Percentiles rank a stretch among this genome's conserved stretches.
Evolutionary conservation across 441 rosid genomes (phyloP).

Genomic region (Aleurites moluccanus): DNA sequence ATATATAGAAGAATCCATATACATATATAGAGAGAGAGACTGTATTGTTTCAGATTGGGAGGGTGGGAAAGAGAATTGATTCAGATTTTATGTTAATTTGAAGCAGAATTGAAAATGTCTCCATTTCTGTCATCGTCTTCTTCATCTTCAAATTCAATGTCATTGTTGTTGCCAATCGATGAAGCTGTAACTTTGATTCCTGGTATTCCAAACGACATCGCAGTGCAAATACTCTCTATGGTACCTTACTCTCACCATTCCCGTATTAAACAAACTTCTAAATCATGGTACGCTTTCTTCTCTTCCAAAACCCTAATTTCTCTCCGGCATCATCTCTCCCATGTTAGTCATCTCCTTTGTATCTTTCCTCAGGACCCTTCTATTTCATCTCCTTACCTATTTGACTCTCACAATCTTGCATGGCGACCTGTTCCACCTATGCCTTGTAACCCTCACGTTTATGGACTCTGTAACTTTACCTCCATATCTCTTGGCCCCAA

Average conservation of each 20-base stretch:
- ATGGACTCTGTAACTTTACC: slow-evolving; percentile 85
- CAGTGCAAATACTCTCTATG: slow-evolving; percentile 53
- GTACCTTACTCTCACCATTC: slow-evolving; percentile 74
- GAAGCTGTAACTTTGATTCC: slow-evolving; percentile 55
- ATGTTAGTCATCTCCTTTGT: slow-evolving; percentile 61
- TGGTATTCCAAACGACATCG: slow-evolving; percentile 73
- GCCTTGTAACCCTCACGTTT: slow-evolving; percentile 78
- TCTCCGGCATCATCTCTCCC: slow-evolving; percentile 45
- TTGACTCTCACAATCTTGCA: slow-evolving; percentile 63
- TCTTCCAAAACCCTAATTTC: slow-evolving; percentile 64
- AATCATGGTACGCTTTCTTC: slow-evolving; percentile 70
- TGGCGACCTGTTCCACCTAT: slow-evolving; percentile 74
- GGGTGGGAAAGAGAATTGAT: background rate
- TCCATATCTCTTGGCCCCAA: slow-evolving; percentile 57
- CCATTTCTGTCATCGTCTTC: slow-evolving; percentile 30
- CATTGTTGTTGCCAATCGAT: slow-evolving; percentile 19
- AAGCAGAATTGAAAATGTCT: slow-evolving; percentile 9
- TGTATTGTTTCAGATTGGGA: background rate
- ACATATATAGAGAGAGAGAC: too few species aligned
- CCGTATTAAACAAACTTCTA: slow-evolving; percentile 70
- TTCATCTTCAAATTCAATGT: slow-evolving; percentile 24
- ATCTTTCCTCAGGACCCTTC: slow-evolving; percentile 88
- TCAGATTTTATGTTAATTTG: background rate
- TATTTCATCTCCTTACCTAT: slow-evolving; percentile 68
- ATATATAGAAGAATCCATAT: background rate